Conservation (phyloP, 768 basidiomycete genomes). For the Amanita pallidorosea region DNA sequence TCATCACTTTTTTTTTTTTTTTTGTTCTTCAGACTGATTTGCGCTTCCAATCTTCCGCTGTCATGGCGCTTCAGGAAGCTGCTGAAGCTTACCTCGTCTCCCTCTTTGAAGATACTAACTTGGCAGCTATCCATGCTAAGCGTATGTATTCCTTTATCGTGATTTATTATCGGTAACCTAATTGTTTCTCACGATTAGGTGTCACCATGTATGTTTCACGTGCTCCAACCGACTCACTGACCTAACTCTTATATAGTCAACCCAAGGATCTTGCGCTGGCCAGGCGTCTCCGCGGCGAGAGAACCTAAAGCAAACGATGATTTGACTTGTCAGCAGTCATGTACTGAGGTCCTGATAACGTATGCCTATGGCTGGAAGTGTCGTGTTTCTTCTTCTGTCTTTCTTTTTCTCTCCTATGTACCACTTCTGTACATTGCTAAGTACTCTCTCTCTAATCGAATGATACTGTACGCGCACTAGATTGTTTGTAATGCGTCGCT, state of each 20-base stretch:
- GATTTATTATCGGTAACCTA: background rate
- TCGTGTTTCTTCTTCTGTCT: background rate
- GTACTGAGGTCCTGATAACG: background rate
- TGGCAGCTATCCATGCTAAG: constrained; percentile 87
- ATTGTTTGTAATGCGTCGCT: too few species aligned
- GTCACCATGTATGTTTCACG: constrained; percentile 42
- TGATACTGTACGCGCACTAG: background rate
- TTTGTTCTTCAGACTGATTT: constrained; percentile 53
- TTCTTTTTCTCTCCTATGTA: background rate
- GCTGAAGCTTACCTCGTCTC: constrained; percentile 85
- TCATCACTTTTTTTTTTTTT: constrained; percentile 2
- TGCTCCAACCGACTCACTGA: constrained; percentile 8
- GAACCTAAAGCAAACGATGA: constrained; percentile 38
- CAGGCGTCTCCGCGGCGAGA: constrained; percentile 78
- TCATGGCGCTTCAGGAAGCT: constrained; percentile 90
- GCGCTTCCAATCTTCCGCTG: constrained; percentile 93
- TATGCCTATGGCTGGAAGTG: background rate
- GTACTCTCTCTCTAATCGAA: background rate
- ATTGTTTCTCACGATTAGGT: constrained; percentile 16
- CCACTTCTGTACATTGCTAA: constrained; percentile 1
- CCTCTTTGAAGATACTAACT: constrained; percentile 82
- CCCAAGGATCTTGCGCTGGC: constrained; percentile 87
- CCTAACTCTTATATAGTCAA: constrained; percentile 36
- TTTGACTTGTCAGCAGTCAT: background rate
- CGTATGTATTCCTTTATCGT: constrained; percentile 25